Percentiles rank a stretch among this genome's conserved stretches.
These are phyloP conservation scores for Rhizoctonia solani DNA, from an alignment of 1,284 basidiomycete genomes.

Conservation along the genomic window DNA sequence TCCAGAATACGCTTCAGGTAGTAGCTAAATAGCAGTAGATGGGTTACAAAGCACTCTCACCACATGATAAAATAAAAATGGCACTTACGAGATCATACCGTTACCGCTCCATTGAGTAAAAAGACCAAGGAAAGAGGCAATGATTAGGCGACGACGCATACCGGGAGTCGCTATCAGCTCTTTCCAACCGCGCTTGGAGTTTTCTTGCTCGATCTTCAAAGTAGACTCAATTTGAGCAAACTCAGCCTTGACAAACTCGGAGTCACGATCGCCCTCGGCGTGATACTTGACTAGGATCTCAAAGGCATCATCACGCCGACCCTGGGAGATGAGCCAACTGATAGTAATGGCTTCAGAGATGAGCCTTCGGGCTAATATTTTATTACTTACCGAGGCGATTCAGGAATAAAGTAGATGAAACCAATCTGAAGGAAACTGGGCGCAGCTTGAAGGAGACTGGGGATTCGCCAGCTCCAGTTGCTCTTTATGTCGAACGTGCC, in stretches of 20 bases:
- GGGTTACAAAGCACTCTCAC: neutral
- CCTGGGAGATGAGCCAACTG: slow-evolving; percentile 60
- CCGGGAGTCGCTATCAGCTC: slow-evolving; percentile 53
- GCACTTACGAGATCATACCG: slow-evolving; percentile 55
- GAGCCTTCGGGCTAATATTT: neutral
- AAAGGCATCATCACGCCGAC: slow-evolving; percentile 55
- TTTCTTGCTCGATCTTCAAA: slow-evolving; percentile 52
- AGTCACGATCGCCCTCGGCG: slow-evolving; percentile 51
- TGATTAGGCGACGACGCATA: slow-evolving; percentile 55
- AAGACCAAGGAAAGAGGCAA: slow-evolving; percentile 54
- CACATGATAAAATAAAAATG: neutral
- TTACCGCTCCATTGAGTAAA: slow-evolving; percentile 60
- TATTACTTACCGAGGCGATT: slow-evolving; percentile 55
- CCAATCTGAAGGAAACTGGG: slow-evolving; percentile 55
- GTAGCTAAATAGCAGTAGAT: slow-evolving; percentile 48
- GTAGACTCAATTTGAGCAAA: slow-evolving; percentile 61
- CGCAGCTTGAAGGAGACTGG: slow-evolving; percentile 58
- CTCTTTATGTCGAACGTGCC: slow-evolving; percentile 54
- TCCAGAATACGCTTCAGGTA: slow-evolving; percentile 54
- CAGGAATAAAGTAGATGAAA: slow-evolving; percentile 58
- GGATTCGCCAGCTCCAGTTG: slow-evolving; percentile 61
- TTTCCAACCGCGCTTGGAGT: slow-evolving; percentile 50
- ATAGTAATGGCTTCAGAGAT: neutral
- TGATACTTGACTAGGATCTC: slow-evolving; percentile 57
- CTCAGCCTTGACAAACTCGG: slow-evolving; percentile 57